Evolutionary conservation across 306 rosid species (phyloP).

Genomic region (Quercus suber): DNA sequence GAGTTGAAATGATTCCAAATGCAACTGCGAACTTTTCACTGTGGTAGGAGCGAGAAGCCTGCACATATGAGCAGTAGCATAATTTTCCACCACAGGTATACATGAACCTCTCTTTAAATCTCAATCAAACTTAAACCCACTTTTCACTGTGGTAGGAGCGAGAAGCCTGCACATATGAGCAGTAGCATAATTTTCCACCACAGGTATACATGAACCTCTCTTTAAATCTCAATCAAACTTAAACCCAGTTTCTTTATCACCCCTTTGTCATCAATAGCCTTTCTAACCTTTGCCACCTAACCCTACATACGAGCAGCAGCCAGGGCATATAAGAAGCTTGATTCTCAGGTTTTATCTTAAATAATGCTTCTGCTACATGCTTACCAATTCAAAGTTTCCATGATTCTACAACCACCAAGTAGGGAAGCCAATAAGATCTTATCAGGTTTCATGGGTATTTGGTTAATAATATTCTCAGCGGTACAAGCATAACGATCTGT

Average conservation of each 20-base stretch:
- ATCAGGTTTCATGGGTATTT: conserved; percentile 52
- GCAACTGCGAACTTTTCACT: conserved; percentile 50
- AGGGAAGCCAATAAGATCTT: too few species aligned
- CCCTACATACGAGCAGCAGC: conserved; percentile 61
- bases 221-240: conserved; percentile 62
- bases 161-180: conserved; percentile 55
- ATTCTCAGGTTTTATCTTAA: conserved; percentile 61
- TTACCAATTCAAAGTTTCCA: too few species aligned
- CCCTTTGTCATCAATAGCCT: conserved; percentile 45
- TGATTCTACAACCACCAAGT: too few species aligned
- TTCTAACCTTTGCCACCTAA: conserved; percentile 51
- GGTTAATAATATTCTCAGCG: conserved; percentile 45
- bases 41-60: conserved; percentile 65
- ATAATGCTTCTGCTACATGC: background rate
- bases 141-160: conserved; percentile 65
- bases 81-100: conserved; percentile 47
- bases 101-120: conserved; percentile 46
- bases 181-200: conserved; percentile 50
- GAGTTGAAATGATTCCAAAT: conserved; percentile 66
- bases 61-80: conserved; percentile 51
- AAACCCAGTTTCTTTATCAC: conserved; percentile 53
- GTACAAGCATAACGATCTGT: conserved; percentile 64
- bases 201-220: conserved; percentile 51
- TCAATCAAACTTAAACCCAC: conserved; percentile 69
- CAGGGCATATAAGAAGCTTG: conserved; percentile 55